Evolutionary conservation across 2,329 filamentous ascomycete species (phyloP), one percentile per base, ranked within the genome.

Genomic region (Paraconiothyrium brasiliense): DNA sequence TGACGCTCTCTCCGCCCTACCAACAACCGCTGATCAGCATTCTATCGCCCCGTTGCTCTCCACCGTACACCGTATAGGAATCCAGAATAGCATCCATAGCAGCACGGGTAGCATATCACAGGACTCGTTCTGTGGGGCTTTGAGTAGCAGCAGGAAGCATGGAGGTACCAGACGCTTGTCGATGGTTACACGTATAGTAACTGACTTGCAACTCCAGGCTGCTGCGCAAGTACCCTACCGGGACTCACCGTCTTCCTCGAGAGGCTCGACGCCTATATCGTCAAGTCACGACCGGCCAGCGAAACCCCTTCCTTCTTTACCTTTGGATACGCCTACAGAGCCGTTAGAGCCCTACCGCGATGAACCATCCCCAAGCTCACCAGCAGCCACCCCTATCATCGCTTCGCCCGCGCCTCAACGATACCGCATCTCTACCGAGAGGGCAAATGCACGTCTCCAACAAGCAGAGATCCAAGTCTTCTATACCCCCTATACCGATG

Each of bases 321-420:
- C 59, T n/a, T 16, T 14, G 32, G 44, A 50, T 32, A n/a, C 22
- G 13, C 16, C 47, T 7, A 7, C 41, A 43, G 51, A 60, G 41
- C 48, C 39, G 22, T n/a, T 57, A 43, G 59, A 64, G 48, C 54
- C 62, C 13, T 70, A 70, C 54, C 64, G 60, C 43, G 67, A 70
- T 41, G 65, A 70, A 9, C 64, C 67, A 20, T 49, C 60, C 5
- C 27, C 56, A 22, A 24, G 20, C 30, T 27, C 49, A 14, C 16
- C 46, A 27, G 48, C 52, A 13, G 10, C 27, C 27, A 24, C 43
- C 8, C 51, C 51, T 30, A 14, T 27, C 32, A 46, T 61, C 43
- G 47, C 52, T 27, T 34, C 60, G 11, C 58, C 56, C n/a, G 47
- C 54, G 22, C 56, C 61, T 7, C 61, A 58, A n/a, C 61, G 58